Conservation (phyloP, 768 basidiomycete genomes). For the Mrakia frigida region DNA sequence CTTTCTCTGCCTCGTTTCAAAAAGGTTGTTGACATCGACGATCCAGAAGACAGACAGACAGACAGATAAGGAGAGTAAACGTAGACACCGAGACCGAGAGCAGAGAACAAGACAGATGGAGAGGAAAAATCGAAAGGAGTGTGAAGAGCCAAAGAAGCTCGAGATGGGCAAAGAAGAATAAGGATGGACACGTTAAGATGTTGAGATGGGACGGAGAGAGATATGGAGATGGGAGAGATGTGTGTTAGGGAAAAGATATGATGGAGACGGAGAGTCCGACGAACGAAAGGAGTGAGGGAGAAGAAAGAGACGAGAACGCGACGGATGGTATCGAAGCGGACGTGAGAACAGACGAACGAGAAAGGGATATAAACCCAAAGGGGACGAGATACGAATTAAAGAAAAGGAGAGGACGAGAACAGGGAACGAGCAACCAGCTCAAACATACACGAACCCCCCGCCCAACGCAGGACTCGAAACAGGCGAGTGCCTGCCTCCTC, state of each 20-base stretch:
- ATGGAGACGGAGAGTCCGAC: background rate
- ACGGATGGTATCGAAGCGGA: background rate
- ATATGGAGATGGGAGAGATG: background rate
- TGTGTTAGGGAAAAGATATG: background rate
- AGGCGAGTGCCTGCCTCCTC: background rate
- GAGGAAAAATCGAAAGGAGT: background rate
- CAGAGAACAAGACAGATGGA: background rate
- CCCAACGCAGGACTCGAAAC: slow-evolving; percentile 5
- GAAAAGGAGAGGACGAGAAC: background rate
- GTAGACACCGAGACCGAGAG: background rate
- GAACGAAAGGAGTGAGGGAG: background rate
- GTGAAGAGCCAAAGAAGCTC: slow-evolving; percentile 1
- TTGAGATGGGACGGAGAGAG: too few relatives aligned
- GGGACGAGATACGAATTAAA: background rate
- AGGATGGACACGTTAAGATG: background rate
- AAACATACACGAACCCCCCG: slow-evolving; percentile 25
- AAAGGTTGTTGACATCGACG: too few relatives aligned
- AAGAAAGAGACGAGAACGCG: background rate
- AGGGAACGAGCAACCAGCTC: background rate
- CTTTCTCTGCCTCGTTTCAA: too few relatives aligned
- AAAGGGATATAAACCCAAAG: background rate
- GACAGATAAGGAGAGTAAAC: background rate
- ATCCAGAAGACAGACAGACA: background rate
- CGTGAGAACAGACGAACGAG: background rate
- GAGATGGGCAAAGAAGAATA: background rate